Evolutionary conservation across 768 basidiomycete species (phyloP).

Genomic region (Termitomyces sp.): DNA sequence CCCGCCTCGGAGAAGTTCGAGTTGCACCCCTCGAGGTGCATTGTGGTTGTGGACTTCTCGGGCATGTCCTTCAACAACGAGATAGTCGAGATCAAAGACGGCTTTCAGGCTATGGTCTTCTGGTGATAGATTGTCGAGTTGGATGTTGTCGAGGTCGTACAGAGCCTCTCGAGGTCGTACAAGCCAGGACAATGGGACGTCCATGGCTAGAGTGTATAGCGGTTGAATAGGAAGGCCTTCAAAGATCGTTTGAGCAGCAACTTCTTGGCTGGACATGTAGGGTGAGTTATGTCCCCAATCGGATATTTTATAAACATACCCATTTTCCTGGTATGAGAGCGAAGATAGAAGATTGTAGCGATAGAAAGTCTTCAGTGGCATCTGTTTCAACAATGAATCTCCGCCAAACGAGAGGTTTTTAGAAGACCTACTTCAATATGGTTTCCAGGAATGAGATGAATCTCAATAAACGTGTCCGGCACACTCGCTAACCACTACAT

Average conservation of each 20-base stretch:
- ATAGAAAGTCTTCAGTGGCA: constrained; percentile 92
- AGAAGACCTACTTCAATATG: constrained; percentile 57
- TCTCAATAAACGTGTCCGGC: constrained; percentile 60
- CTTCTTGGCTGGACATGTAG: constrained; percentile 42
- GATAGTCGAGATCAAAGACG: constrained; percentile 82
- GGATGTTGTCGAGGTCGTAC: constrained; percentile 95
- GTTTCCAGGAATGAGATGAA: constrained; percentile 72
- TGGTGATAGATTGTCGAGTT: constrained; percentile 59
- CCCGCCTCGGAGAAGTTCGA: constrained; percentile 57
- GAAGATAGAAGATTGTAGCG: constrained; percentile 61
- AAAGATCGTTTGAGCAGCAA: constrained; percentile 57
- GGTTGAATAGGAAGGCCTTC: constrained; percentile 73
- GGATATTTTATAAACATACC: constrained; percentile 39
- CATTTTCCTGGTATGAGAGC: constrained; percentile 59
- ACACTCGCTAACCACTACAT: constrained; percentile 58
- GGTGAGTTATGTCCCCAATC: background rate
- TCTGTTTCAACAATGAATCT: constrained; percentile 30
- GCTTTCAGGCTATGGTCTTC: constrained; percentile 67
- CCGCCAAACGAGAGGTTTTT: background rate
- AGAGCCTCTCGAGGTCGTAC: constrained; percentile 83
- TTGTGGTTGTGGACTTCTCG: constrained; percentile 58
- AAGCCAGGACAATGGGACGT: constrained; percentile 88
- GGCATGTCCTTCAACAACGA: constrained; percentile 93
- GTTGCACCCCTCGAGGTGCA: constrained; percentile 87
- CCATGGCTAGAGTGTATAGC: constrained; percentile 92